phyloP scores from a whole-genome alignment of 495 filamentous ascomycete genomes.

The Evansstolkia leycettana region DNA sequence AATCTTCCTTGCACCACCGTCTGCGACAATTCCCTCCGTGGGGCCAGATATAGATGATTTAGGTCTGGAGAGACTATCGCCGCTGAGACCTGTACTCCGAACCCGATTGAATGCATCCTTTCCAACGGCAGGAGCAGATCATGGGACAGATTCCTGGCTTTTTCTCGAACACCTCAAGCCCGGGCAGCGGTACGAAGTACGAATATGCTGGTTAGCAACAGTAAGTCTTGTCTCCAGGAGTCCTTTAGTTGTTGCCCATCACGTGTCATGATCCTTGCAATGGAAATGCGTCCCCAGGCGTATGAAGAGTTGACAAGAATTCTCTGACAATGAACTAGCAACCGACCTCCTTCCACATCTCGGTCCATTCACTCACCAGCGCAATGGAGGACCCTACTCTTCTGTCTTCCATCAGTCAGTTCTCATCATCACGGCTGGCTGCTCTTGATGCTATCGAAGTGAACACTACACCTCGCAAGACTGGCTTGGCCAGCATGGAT shows the following conservation, averaged over 20 bases:
- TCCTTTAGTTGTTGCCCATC: too few species aligned
- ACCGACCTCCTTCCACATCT: conserved; percentile 71
- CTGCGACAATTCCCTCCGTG: conserved; percentile 36
- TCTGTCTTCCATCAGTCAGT: conserved; percentile 49
- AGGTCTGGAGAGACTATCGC: conserved; percentile 50
- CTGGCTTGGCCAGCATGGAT: conserved; percentile 2
- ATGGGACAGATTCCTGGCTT: conserved; percentile 66
- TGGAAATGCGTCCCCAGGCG: too few species aligned
- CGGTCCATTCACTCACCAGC: conserved; percentile 43
- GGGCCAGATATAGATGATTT: conserved; percentile 52
- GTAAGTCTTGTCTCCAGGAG: too few species aligned
- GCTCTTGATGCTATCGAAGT: conserved; percentile 8
- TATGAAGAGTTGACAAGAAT: too few species aligned
- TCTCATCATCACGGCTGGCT: conserved; percentile 40
- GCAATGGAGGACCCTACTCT: conserved; percentile 49
- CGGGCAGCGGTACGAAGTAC: conserved; percentile 76
- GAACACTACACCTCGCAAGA: conserved; percentile 7
- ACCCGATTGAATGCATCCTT: conserved; percentile 54
- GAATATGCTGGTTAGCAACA: conserved; percentile 88
- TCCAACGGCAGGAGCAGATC: conserved; percentile 36
- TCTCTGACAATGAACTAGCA: conserved; percentile 40
- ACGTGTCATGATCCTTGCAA: too few species aligned
- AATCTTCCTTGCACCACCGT: conserved; percentile 67
- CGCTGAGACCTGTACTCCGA: conserved; percentile 39
- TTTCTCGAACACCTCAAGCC: conserved; percentile 63